Evolutionary conservation across 768 basidiomycete species (phyloP).

Genomic region (Sistotremastrum niveocremeum): DNA sequence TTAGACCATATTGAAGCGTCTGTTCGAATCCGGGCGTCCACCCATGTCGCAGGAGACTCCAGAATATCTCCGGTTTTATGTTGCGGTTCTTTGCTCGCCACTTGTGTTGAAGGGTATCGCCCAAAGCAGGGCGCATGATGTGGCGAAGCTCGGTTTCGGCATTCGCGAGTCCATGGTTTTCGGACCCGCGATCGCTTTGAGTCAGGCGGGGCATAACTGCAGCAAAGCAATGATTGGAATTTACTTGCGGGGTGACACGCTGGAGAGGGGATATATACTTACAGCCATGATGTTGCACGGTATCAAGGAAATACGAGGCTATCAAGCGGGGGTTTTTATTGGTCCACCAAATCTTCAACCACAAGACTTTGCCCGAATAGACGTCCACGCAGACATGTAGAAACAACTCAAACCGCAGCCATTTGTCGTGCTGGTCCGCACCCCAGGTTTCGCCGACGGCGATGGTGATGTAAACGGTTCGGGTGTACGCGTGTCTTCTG

Average conservation of each 20-base stretch:
- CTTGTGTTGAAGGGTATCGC: conserved; percentile 26
- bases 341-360: conserved; percentile 30
- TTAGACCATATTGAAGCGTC: too few species aligned
- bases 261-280: too few species aligned
- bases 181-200: conserved; percentile 29
- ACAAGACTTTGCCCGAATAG: conserved; percentile 18
- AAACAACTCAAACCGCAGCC: conserved; percentile 6
- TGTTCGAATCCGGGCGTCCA: too few species aligned
- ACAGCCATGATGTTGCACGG: conserved; percentile 11
- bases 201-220: conserved; percentile 24
- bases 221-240: conserved; percentile 9
- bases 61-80: conserved; percentile 15
- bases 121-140: conserved; percentile 23
- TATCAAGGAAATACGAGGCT: conserved; percentile 21
- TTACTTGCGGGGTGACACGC: too few species aligned
- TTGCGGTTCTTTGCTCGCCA: conserved; percentile 17
- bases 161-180: conserved; percentile 35
- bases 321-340: conserved; percentile 20
- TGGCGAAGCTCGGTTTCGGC: conserved; percentile 27
- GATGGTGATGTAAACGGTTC: too few species aligned
- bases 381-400: conserved; percentile 25
- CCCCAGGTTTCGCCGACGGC: conserved; percentile 12
- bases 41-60: too few species aligned
- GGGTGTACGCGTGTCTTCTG: too few species aligned
- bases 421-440: conserved; percentile 14